phyloP scores from a whole-genome alignment of 768 basidiomycete genomes.

The Mycena vulgaris region DNA sequence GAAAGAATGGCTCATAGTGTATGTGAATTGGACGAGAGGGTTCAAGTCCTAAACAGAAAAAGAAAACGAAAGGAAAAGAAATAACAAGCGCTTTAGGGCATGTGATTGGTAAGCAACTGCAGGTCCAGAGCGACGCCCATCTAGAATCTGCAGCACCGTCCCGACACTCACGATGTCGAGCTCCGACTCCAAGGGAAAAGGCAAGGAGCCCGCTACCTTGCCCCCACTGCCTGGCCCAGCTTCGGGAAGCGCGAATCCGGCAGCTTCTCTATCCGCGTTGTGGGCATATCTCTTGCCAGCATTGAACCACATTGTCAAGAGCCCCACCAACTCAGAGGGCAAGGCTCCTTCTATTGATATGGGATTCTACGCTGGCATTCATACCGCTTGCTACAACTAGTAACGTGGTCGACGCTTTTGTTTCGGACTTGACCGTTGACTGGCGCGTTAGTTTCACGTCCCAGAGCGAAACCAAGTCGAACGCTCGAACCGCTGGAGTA shows the following conservation, averaged over 20 bases:
- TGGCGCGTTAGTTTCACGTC: conserved; percentile 62
- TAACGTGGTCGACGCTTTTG: conserved; percentile 51
- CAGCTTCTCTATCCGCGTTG: conserved; percentile 78
- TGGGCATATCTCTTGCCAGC: conserved; percentile 86
- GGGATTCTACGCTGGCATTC: conserved; percentile 81
- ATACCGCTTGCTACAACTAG: conserved; percentile 90
- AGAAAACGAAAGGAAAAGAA: too few species aligned
- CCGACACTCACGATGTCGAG: neutral
- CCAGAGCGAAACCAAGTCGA: conserved; percentile 64
- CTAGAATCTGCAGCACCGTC: too few species aligned
- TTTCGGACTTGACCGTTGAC: conserved; percentile 38
- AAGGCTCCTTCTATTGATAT: conserved; percentile 83
- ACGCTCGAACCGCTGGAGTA: conserved; percentile 45
- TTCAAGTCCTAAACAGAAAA: too few species aligned
- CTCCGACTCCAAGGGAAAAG: conserved; percentile 47
- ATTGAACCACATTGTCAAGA: conserved; percentile 82
- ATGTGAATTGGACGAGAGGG: too few species aligned
- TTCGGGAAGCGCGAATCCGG: conserved; percentile 79
- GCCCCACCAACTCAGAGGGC: conserved; percentile 69
- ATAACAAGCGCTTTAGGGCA: too few species aligned
- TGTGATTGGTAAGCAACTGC: too few species aligned
- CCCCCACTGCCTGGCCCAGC: conserved; percentile 46
- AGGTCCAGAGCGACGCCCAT: too few species aligned
- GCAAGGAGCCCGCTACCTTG: conserved; percentile 43
- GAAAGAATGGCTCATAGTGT: too few species aligned